Evolutionary conservation across 805 yeast species (phyloP), one percentile per base, ranked within the genome.

Genomic region (Wickerhamomyces chambardii): DNA sequence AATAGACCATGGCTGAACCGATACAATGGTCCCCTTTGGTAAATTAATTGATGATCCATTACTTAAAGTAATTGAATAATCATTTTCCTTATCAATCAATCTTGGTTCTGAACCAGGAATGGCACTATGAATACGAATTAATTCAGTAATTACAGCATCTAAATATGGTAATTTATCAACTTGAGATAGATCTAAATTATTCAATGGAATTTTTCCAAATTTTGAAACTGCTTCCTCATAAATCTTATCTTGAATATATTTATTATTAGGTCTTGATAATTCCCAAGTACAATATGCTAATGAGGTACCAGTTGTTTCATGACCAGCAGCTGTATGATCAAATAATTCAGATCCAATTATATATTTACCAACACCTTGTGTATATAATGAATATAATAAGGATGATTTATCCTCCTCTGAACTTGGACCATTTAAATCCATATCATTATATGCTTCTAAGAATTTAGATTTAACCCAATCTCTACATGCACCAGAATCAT

Each of bases 91-190:
- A 1, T 70, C 69, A 31, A 66, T 70, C 9, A 66, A 57, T 25
- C 89, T 51, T 3, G 86, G 86, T 51, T 80, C 86, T 30, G 77
- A 68, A 3, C 86, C 87, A 1, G 87, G 87, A 41, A 80, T 80
- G 0, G 86, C 78, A 4, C 85, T 64, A 52, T 79, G 83, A 1
- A 78, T 59, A 29, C 89, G 59, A 16, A 69, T 65, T 4, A 69
- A 67, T 51, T 84, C 94, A 35, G 66, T 65, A 3, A 82, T 48
- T 17, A 83, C 63, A 0, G 87, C 84, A 45, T 74, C 68, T 38
- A 83, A 51, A 34, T 68, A 65, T 2, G 81, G 80, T 27, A 78
- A 55, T 9, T 59, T 58, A 40, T 78, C 84, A 15, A 82, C 59
- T 0, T 55, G 58, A 28, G 64, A 66, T 44, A 43, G 35, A 36